Conservation (phyloP, 371 early-diverging fungal species). For the Caulochytrium protostelioides region DNA sequence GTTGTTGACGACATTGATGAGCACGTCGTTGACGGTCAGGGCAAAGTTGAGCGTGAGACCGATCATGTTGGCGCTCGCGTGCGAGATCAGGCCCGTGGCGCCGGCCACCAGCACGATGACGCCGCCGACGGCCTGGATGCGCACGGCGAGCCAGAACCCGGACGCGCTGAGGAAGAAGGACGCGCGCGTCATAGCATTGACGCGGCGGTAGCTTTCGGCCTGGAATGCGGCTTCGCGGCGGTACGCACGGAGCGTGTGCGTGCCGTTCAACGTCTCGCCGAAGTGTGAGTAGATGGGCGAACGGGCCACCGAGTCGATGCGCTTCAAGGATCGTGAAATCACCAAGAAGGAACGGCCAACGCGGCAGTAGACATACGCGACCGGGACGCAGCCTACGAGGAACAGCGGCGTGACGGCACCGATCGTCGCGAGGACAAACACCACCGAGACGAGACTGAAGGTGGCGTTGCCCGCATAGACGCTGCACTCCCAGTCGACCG, state of each 20-base stretch:
- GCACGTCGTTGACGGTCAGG: too few relatives aligned
- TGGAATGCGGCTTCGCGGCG: constrained; percentile 7
- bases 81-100: not conserved
- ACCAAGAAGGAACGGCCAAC: not conserved
- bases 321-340: too few relatives aligned
- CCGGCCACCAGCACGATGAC: not conserved
- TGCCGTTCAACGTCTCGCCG: constrained; percentile 27
- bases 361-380: constrained; percentile 1
- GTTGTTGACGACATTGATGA: too few relatives aligned
- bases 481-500: not conserved
- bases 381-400: constrained; percentile 7
- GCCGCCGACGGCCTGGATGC: constrained; percentile 1
- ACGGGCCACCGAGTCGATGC: constrained; percentile 23
- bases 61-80: not conserved
- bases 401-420: constrained; percentile 4
- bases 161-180: constrained; percentile 2
- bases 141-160: constrained; percentile 2
- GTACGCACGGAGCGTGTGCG: constrained; percentile 33
- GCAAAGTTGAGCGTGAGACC: not conserved
- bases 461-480: not conserved
- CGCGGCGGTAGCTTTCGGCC: constrained; percentile 1
- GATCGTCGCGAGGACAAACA: constrained; percentile 4
- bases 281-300: constrained; percentile 29
- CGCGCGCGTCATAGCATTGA: too few relatives aligned
- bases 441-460: not conserved